Base-by-base conservation (phyloP, 768 basidiomycete genomes). In the Naematelia aurantialba region DNA sequence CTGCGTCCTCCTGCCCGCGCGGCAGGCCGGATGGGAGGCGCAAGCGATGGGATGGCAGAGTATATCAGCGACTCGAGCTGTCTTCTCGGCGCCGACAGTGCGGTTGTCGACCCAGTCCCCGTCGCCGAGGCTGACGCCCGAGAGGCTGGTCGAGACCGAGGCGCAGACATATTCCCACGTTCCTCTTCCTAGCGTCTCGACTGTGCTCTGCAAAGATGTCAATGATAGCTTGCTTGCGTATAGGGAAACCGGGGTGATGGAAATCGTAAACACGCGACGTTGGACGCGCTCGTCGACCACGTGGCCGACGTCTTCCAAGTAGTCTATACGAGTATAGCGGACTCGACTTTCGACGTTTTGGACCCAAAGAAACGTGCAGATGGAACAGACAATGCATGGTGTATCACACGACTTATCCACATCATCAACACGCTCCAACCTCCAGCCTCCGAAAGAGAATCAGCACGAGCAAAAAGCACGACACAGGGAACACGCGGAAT, bases 61-160 rank as follows among this genome's bases (percentile, higher is more conserved):
- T 67, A 63, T 17, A 70, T 59, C 17, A 73, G 60, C 13, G 62
- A 65, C 45, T 73, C 72, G 27, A 73, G 67, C n/a, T n/a, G n/a
- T n/a, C n/a, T n/a, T n/a, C n/a, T n/a, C n/a, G n/a, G n/a, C n/a
- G n/a, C n/a, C n/a, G n/a, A n/a, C n/a, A n/a, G n/a, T n/a, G n/a
- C 10, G 67, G 69, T 13, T 62, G 59, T 53, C 68, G 48, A n/a
- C 14, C 54, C 30, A 5, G 69, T 17, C 22, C 30, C 14, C 5
- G 60, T 39, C 5, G 53, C 39, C 4, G 65, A 57, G 30, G 53
- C 39, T 5, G 63, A 60, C 11, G 70, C 61, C 3, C 27, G 21
- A 8, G 55, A 44, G n/a, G 60, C 48, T 5, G 67, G 57, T 30
- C 52, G 54, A 10, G 58, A 55, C 13, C 65, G 56, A 30, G 56